These are phyloP conservation scores for Scheffersomyces titani DNA, from an alignment of 1,139 yeast species.

Conservation along the genomic window DNA sequence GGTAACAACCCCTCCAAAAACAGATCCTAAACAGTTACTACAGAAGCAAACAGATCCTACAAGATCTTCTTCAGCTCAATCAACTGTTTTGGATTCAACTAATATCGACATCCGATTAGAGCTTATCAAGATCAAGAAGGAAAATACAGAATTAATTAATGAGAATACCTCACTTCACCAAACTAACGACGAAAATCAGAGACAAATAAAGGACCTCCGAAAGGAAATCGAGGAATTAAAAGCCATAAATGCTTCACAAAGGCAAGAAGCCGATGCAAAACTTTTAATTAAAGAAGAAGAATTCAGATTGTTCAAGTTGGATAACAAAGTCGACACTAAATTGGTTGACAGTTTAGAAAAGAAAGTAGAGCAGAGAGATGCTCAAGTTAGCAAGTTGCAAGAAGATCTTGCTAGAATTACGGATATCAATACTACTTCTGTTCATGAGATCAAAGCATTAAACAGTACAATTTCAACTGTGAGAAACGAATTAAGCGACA, in stretches of 20 bases:
- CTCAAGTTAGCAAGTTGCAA: constrained; percentile 31
- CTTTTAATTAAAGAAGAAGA: constrained; percentile 7
- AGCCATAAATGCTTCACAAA: constrained; percentile 9
- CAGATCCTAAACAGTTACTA: constrained; percentile 26
- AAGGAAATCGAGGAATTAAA: constrained; percentile 33
- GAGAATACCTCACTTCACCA: constrained; percentile 5
- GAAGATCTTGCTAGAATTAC: constrained; percentile 21
- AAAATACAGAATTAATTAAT: constrained; percentile 21
- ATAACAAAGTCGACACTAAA: constrained; percentile 28
- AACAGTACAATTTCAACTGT: constrained; percentile 23
- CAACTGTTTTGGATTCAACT: constrained; percentile 35
- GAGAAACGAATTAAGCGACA: constrained; percentile 29
- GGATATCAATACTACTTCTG: constrained; percentile 13
- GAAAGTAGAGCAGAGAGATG: constrained; percentile 29
- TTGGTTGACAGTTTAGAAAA: constrained; percentile 21
- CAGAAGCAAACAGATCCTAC: constrained; percentile 11
- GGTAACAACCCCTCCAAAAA: constrained; percentile 6
- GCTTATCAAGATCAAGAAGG: constrained; percentile 38
- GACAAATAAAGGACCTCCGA: background rate
- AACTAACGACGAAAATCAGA: constrained; percentile 5
- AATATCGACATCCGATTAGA: constrained; percentile 47
- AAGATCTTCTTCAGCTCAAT: constrained; percentile 9
- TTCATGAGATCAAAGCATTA: constrained; percentile 19
- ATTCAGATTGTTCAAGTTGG: constrained; percentile 5
- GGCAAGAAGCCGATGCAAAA: constrained; percentile 1